Percentiles rank a stretch among this genome's conserved stretches.
These are phyloP conservation scores for Purshia tridentata DNA, from an alignment of 306 rosid genomes.

Conservation along the genomic window DNA sequence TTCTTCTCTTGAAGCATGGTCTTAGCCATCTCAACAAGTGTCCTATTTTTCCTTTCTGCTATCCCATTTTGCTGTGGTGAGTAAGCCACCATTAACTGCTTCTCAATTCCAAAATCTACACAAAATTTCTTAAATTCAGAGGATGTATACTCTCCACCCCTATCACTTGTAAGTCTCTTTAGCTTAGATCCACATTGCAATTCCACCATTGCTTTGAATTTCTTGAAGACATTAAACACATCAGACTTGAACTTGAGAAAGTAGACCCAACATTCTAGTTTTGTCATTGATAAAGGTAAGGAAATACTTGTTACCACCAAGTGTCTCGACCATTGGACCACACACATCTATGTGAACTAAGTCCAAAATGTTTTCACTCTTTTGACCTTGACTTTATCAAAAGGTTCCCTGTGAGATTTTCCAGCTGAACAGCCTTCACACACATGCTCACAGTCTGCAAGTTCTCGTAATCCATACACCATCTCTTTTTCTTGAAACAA, in stretches of 20 bases:
- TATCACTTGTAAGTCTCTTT: background rate
- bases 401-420: background rate
- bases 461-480: background rate
- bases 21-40: background rate
- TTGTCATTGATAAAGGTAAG: background rate
- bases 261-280: background rate
- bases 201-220: background rate
- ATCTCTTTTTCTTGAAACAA: too few relatives aligned
- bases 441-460: background rate
- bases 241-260: background rate
- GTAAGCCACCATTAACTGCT: background rate
- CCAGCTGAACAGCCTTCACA: background rate
- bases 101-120: background rate
- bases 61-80: slow-evolving; percentile 7
- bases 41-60: background rate
- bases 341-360: background rate
- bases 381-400: background rate
- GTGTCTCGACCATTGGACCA: too few relatives aligned
- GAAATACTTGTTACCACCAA: background rate
- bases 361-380: background rate
- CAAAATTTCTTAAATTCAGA: background rate
- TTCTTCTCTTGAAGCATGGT: background rate
- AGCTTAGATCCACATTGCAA: background rate
- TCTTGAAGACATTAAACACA: background rate
- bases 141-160: background rate